These are phyloP conservation scores for Parasitella parasitica DNA, from an alignment of 371 early-diverging fungal genomes.

Conservation along the genomic window DNA sequence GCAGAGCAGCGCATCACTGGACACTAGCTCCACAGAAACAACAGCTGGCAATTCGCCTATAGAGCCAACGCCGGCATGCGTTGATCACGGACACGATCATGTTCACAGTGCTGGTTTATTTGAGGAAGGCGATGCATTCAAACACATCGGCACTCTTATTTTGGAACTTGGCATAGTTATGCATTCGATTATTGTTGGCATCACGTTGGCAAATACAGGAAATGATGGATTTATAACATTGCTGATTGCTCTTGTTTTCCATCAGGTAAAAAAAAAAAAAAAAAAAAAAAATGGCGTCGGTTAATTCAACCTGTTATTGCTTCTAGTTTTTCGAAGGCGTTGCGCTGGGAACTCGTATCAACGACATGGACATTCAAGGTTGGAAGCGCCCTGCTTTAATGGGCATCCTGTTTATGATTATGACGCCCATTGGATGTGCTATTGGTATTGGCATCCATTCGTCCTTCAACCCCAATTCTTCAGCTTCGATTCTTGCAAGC, in stretches of 20 bases:
- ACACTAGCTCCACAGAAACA: conserved; percentile 6
- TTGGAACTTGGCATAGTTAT: conserved; percentile 86
- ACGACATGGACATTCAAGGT: conserved; percentile 48
- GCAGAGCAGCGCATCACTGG: background rate
- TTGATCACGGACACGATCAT: conserved; percentile 31
- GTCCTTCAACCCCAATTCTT: conserved; percentile 57
- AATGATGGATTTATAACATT: conserved; percentile 68
- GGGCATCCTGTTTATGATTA: conserved; percentile 55
- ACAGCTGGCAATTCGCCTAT: conserved; percentile 11
- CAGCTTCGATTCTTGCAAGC: conserved; percentile 42
- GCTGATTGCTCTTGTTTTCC: conserved; percentile 82
- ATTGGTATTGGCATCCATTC: conserved; percentile 66
- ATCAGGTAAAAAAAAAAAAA: no score
- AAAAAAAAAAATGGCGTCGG: no score
- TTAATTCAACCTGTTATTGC: no score
- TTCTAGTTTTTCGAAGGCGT: conserved; percentile 65
- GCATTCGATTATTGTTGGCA: conserved; percentile 88
- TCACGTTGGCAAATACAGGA: conserved; percentile 72
- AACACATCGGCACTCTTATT: conserved; percentile 53
- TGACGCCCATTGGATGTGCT: conserved; percentile 70
- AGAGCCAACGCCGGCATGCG: background rate
- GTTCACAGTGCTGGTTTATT: conserved; percentile 52
- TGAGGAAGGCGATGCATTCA: conserved; percentile 31
- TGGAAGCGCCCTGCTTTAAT: conserved; percentile 45
- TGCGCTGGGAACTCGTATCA: conserved; percentile 62